phyloP scores from a whole-genome alignment of 805 yeast genomes.

The Suhomyces xylopsoci region DNA sequence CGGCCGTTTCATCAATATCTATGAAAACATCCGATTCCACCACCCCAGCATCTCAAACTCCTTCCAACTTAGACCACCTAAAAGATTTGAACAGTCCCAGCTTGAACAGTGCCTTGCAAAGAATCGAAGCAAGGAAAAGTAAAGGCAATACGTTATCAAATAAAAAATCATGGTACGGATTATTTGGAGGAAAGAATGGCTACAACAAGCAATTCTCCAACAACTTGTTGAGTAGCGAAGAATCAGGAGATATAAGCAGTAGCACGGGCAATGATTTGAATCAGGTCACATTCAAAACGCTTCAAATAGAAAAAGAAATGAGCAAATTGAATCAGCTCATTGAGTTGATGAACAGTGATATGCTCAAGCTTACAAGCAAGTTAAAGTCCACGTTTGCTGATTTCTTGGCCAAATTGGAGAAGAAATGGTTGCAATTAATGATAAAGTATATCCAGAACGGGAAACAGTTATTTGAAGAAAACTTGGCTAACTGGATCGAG shows the following conservation, averaged over 20 bases:
- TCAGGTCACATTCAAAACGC: slow-evolving; percentile 28
- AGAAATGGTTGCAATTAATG: slow-evolving; percentile 38
- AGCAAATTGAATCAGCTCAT: slow-evolving; percentile 48
- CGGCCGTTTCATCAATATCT: slow-evolving; percentile 9
- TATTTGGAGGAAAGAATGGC: slow-evolving; percentile 42
- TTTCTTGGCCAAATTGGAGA: slow-evolving; percentile 38
- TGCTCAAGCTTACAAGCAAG: slow-evolving; percentile 40
- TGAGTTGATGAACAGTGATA: slow-evolving; percentile 41
- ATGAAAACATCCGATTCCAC: background rate
- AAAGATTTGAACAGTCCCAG: slow-evolving; percentile 40
- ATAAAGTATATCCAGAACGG: slow-evolving; percentile 35
- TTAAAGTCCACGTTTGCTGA: slow-evolving; percentile 40
- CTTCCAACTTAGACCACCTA: slow-evolving; percentile 19
- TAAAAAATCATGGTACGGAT: slow-evolving; percentile 42
- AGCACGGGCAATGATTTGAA: background rate
- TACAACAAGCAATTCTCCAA: slow-evolving; percentile 14
- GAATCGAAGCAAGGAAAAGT: slow-evolving; percentile 26
- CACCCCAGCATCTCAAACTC: background rate
- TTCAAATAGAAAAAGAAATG: slow-evolving; percentile 40
- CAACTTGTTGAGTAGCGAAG: slow-evolving; percentile 11
- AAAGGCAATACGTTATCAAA: slow-evolving; percentile 8
- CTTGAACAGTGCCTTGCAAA: slow-evolving; percentile 31
- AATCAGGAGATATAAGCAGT: slow-evolving; percentile 1
- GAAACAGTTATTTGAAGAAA: slow-evolving; percentile 29
- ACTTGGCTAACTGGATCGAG: slow-evolving; percentile 32